Percentiles rank a stretch among this genome's conserved stretches.
Evolutionary conservation across 1,284 basidiomycete species (phyloP).

Genomic region (Neonothopanus nambi): DNA sequence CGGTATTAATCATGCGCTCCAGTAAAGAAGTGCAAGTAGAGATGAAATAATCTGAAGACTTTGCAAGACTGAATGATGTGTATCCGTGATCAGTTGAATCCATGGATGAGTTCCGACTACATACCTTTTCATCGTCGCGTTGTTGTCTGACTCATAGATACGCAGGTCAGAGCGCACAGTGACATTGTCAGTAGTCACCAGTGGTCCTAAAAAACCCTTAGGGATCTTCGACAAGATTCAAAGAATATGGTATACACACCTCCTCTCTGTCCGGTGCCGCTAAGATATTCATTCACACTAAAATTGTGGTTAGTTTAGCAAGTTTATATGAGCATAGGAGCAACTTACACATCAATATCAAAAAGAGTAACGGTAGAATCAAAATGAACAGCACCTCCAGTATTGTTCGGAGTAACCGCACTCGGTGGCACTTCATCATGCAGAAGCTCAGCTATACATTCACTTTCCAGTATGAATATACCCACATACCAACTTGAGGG

Average conservation of each 20-base stretch:
- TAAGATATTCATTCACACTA: conserved; percentile 17
- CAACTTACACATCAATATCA: conserved; percentile 14
- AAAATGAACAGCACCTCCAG: conserved; percentile 20
- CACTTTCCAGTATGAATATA: conserved; percentile 1
- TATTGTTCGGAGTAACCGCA: conserved; percentile 18
- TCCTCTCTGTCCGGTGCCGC: conserved; percentile 16
- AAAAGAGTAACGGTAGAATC: conserved; percentile 19
- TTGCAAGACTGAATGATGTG: not conserved
- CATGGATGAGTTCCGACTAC: not conserved
- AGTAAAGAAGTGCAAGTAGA: conserved; percentile 15
- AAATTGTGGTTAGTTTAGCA: too few species aligned
- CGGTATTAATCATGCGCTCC: conserved; percentile 20
- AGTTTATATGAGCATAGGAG: not conserved
- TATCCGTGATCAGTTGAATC: not conserved
- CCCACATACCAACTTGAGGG: conserved; percentile 23
- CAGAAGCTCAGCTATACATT: too few species aligned
- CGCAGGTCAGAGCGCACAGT: conserved; percentile 21
- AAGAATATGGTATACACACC: conserved; percentile 15
- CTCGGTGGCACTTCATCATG: conserved; percentile 15
- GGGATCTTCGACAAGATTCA: too few species aligned
- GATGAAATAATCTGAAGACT: conserved; percentile 15
- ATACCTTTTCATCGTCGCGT: conserved; percentile 24
- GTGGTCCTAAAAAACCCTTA: conserved; percentile 12
- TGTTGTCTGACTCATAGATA: conserved; percentile 22
- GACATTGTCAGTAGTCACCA: conserved; percentile 21